A percentile compares a stretch with the other conserved stretches of the same genome.
Evolutionary conservation across 2,329 filamentous ascomycete species (phyloP).

Genomic region (Botrytis galanthina): DNA sequence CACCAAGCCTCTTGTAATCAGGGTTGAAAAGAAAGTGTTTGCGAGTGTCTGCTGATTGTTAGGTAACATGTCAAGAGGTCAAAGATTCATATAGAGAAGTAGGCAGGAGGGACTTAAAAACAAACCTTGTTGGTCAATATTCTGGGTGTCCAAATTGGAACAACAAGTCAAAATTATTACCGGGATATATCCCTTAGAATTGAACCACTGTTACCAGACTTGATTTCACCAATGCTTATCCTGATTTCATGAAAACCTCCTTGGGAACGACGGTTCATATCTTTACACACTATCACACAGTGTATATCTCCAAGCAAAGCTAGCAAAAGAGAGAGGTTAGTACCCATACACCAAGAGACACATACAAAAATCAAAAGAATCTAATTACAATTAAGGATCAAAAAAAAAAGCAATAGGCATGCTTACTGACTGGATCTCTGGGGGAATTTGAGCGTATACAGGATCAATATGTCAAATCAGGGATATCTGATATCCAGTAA

Average conservation of each 20-base stretch:
- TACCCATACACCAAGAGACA: not conserved
- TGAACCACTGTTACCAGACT: not conserved
- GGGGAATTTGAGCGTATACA: not conserved
- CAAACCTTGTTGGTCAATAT: not conserved
- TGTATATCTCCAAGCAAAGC: not conserved
- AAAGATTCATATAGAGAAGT: not conserved
- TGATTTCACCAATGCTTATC: not conserved
- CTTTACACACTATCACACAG: not conserved
- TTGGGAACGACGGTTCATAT: not conserved
- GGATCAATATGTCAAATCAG: not conserved
- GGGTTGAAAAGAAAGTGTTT: not conserved
- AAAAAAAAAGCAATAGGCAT: not conserved
- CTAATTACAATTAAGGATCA: not conserved
- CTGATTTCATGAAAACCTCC: not conserved
- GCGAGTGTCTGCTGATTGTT: not conserved
- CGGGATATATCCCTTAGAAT: not conserved
- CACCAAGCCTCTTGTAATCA: not conserved
- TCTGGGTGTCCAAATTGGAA: not conserved
- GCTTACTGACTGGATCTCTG: not conserved
- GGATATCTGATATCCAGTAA: not conserved
- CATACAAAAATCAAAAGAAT: not conserved
- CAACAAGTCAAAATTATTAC: not conserved
- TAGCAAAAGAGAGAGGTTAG: not conserved
- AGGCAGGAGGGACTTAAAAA: not conserved
- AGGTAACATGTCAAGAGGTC: not conserved